Conservation (phyloP, 495 filamentous ascomycete species). For the Neurospora hispaniola region DNA sequence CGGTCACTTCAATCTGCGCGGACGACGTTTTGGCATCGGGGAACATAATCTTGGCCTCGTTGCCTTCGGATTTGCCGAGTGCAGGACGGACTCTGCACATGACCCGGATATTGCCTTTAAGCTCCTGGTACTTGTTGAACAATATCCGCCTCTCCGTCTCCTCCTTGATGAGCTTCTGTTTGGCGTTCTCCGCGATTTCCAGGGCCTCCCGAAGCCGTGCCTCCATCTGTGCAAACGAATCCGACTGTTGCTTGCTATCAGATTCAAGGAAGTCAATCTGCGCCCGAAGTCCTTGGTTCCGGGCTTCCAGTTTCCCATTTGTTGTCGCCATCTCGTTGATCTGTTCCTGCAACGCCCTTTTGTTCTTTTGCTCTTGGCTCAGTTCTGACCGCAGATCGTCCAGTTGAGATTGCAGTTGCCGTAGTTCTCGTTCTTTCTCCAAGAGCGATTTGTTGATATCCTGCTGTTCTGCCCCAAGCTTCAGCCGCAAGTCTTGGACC, state of each 20-base stretch:
- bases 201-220: slow-evolving; percentile 66
- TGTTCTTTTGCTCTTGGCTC: slow-evolving; percentile 38
- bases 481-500: slow-evolving; percentile 51
- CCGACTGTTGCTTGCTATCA: slow-evolving; percentile 72
- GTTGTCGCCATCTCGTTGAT: slow-evolving; percentile 53
- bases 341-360: slow-evolving; percentile 30
- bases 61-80: slow-evolving; percentile 44
- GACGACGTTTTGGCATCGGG: slow-evolving; percentile 74
- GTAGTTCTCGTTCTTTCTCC: slow-evolving; percentile 50
- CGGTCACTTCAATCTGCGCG: slow-evolving; percentile 67
- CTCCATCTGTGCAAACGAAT: slow-evolving; percentile 67
- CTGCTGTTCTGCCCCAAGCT: slow-evolving; percentile 52
- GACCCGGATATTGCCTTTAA: slow-evolving; percentile 98
- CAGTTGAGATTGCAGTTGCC: slow-evolving; percentile 40
- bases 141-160: slow-evolving; percentile 85
- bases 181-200: slow-evolving; percentile 52
- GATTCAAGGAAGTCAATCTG: slow-evolving; percentile 83
- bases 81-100: slow-evolving; percentile 94
- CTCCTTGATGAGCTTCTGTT: slow-evolving; percentile 79
- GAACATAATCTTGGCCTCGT: slow-evolving; percentile 59
- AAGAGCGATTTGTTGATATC: slow-evolving; percentile 51
- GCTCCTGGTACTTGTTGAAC: slow-evolving; percentile 94
- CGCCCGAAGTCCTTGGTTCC: slow-evolving; percentile 60
- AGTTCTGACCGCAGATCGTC: slow-evolving; percentile 48
- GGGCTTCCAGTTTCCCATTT: slow-evolving; percentile 58